Conservation (phyloP, 177 flowering plant genomes). For the Vitis hybrid region DNA sequence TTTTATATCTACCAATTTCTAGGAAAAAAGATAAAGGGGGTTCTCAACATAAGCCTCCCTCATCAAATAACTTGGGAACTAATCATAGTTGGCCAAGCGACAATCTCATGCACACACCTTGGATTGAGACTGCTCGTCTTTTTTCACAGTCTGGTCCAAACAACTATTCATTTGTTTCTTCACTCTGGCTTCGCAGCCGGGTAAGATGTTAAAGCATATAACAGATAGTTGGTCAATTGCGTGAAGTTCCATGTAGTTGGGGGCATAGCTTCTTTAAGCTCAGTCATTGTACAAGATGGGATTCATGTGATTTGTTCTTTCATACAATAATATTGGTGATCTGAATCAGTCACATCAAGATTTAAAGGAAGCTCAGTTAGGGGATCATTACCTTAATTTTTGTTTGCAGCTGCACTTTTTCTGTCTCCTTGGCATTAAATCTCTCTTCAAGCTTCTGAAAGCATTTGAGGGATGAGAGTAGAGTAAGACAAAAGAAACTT, state of each 20-base stretch:
- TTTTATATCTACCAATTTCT: too few relatives aligned
- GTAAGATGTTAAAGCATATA: background rate
- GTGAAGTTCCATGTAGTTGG: too few relatives aligned
- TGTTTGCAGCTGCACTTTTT: slow-evolving; percentile 35
- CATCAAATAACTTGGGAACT: background rate
- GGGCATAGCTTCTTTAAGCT: too few relatives aligned
- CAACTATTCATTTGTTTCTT: background rate
- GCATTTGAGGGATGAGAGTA: background rate
- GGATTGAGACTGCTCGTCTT: too few relatives aligned
- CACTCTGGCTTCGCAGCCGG: background rate
- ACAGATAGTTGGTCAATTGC: too few relatives aligned
- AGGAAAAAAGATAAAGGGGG: background rate
- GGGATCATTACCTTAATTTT: slow-evolving; percentile 37
- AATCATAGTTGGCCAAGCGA: background rate
- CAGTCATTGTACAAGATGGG: too few relatives aligned
- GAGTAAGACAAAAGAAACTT: background rate
- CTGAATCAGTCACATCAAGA: background rate
- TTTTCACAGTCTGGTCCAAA: too few relatives aligned
- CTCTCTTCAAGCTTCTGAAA: slow-evolving; percentile 61
- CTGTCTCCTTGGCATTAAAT: slow-evolving; percentile 41
- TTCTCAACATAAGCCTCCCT: background rate
- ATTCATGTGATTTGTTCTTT: too few relatives aligned
- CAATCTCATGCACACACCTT: background rate
- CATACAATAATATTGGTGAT: background rate
- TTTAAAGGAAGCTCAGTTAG: background rate